Percentiles rank a stretch among this genome's conserved stretches.
Evolutionary conservation across 73 alveolate genomes (phyloP).

Genomic region (Paramecium bursaria): DNA sequence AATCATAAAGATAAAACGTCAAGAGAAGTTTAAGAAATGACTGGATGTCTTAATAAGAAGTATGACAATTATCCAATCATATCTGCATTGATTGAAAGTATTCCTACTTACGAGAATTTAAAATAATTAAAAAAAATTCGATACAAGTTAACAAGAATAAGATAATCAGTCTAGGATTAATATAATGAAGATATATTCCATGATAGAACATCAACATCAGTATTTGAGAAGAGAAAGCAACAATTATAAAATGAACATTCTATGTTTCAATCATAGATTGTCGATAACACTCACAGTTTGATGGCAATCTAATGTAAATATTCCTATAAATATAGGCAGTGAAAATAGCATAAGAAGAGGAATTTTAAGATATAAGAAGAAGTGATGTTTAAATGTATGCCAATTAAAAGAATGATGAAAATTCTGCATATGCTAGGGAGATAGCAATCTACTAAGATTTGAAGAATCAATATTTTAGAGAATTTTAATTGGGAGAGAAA

Average conservation of each 20-base stretch:
- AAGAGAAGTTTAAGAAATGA: slow-evolving; percentile 19
- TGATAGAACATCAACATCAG: slow-evolving; percentile 46
- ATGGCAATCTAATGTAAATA: slow-evolving; percentile 11
- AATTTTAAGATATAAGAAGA: slow-evolving; percentile 49
- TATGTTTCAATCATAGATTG: slow-evolving; percentile 32
- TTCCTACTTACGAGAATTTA: slow-evolving; percentile 51
- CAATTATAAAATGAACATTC: slow-evolving; percentile 32
- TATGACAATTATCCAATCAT: slow-evolving; percentile 45
- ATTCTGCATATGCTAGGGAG: slow-evolving; percentile 53
- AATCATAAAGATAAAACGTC: not conserved
- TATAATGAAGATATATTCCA: slow-evolving; percentile 53
- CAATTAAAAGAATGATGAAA: slow-evolving; percentile 30
- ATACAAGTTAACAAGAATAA: not conserved
- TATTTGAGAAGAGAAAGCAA: slow-evolving; percentile 31
- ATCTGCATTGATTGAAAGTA: slow-evolving; percentile 56
- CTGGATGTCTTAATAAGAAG: slow-evolving; percentile 39
- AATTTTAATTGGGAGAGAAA: slow-evolving; percentile 25
- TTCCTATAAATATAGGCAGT: not conserved
- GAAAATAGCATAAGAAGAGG: slow-evolving; percentile 34
- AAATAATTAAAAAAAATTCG: slow-evolving; percentile 45
- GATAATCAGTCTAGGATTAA: slow-evolving; percentile 16
- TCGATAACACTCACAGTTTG: not conserved
- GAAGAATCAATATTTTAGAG: slow-evolving; percentile 35
- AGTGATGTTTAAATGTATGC: slow-evolving; percentile 25
- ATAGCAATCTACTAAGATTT: slow-evolving; percentile 35